Base-by-base conservation (phyloP, 1,284 basidiomycete species). In the Neonothopanus nambi region DNA sequence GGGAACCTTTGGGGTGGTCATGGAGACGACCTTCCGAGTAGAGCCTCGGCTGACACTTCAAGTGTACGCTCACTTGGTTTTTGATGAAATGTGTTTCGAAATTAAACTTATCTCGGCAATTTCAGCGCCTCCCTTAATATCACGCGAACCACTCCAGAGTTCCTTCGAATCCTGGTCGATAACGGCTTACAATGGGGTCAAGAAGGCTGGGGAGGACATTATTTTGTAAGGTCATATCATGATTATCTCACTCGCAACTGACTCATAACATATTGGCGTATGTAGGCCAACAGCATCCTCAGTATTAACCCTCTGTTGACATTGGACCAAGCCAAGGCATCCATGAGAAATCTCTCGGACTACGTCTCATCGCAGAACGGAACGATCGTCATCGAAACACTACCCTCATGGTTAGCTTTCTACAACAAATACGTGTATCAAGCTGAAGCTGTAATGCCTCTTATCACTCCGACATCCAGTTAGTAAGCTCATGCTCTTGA, bases 191-290 rank as follows among this genome's bases (percentile, higher is more conserved):
- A 63, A 50, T 78, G 75, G 76, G 72, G 71, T 4, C 60, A 73
- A 18, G 71, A 79, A 55, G 81, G 80, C 20, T 82, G 80, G 80
- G 80, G 81, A 36, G 79, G 78, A 6, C 73, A 74, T 53, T 70
- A 74, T 2, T 68, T 60, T 26, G 68, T 73, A 24, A 56, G 69
- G 49, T 11, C 67, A 62, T 46, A 44, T 61, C 12, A 13, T 20
- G 17, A 9, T 37, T 15, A 3, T 28, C 23, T 37, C 9, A 15
- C 24, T 20, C 13, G 18, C 26, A 11, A 28, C 23, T 9, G 6
- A 37, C 11, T 49, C n/a, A 3, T n/a, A n/a, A n/a, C n/a, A n/a
- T n/a, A n/a, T n/a, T n/a, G n/a, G n/a, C n/a, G n/a, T n/a, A 40
- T 40, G n/a, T 45, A 55, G 49, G 38, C 28, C 1, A 38, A 17